phyloP scores from a whole-genome alignment of 2,329 filamentous ascomycete genomes.

The Fusarium paranaense region DNA sequence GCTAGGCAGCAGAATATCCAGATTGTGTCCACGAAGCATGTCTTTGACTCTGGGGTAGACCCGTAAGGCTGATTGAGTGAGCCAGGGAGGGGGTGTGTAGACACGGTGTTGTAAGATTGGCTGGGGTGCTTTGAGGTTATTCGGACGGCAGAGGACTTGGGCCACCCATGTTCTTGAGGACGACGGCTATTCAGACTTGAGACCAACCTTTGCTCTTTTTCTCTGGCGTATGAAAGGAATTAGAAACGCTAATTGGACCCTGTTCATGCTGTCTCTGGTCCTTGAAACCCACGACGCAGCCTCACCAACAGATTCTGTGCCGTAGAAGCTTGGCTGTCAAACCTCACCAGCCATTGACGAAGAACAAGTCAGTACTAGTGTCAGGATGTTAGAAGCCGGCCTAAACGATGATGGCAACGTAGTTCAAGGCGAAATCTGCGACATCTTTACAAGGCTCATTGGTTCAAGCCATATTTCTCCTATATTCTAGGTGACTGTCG shows the following conservation, averaged over 20 bases:
- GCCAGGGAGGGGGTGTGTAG: background rate
- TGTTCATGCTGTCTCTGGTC: background rate
- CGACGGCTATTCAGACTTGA: background rate
- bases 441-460: background rate
- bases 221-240: background rate
- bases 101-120: background rate
- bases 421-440: background rate
- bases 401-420: background rate
- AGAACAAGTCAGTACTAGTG: too few relatives aligned
- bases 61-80: background rate
- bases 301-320: background rate
- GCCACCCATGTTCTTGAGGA: too few relatives aligned
- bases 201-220: background rate
- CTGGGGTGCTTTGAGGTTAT: background rate
- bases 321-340: background rate
- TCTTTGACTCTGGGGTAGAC: background rate
- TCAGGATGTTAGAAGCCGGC: rapidly evolving
- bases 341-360: background rate
- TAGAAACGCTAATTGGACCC: background rate
- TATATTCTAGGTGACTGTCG: background rate
- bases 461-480: background rate
- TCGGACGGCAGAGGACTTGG: background rate
- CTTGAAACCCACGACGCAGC: background rate
- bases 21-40: background rate
- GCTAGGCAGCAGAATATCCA: background rate